A percentile compares a stretch with the other conserved stretches of the same genome.
Conservation (phyloP, 371 early-diverging fungal genomes). For the Amoeboaphelidium protococcarum region DNA sequence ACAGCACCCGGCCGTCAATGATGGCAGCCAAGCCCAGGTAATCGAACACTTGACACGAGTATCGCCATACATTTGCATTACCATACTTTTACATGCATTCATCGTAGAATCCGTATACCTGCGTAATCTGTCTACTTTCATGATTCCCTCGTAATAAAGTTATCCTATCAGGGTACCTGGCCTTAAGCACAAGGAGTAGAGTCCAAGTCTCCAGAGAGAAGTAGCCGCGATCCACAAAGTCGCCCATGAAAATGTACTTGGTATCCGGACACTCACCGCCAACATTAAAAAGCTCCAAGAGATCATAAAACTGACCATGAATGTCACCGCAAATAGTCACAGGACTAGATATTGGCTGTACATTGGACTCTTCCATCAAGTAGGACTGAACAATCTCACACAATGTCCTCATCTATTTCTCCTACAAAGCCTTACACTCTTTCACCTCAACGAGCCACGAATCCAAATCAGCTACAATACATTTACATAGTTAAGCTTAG, state of each 20-base stretch:
- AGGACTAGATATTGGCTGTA: conserved; percentile 82
- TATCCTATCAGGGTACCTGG: conserved; percentile 86
- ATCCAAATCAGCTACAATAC: too few species aligned
- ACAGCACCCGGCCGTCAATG: conserved; percentile 76
- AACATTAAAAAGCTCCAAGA: conserved; percentile 88
- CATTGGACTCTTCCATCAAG: conserved; percentile 77
- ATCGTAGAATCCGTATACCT: conserved; percentile 98
- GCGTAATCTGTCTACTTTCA: conserved; percentile 93
- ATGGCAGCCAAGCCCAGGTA: conserved; percentile 92
- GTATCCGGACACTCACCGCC: conserved; percentile 92
- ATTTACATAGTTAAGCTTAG: too few species aligned
- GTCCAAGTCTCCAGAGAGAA: conserved; percentile 94
- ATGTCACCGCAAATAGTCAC: conserved; percentile 88
- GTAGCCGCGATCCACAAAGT: conserved; percentile 98
- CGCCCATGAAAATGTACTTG: conserved; percentile 98
- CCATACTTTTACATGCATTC: conserved; percentile 94
- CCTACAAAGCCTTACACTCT: conserved; percentile 69
- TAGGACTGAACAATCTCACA: conserved; percentile 89
- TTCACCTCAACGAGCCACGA: conserved; percentile 70
- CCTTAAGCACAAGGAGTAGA: conserved; percentile 74
- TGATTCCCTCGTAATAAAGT: conserved; percentile 96
- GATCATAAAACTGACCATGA: conserved; percentile 97
- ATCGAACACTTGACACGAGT: conserved; percentile 96
- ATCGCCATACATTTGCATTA: conserved; percentile 94
- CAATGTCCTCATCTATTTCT: conserved; percentile 72